Percentiles rank a stretch among this genome's conserved stretches.
Conservation (phyloP, 768 basidiomycete species). For the Tylopilus rubrobrunneus region DNA sequence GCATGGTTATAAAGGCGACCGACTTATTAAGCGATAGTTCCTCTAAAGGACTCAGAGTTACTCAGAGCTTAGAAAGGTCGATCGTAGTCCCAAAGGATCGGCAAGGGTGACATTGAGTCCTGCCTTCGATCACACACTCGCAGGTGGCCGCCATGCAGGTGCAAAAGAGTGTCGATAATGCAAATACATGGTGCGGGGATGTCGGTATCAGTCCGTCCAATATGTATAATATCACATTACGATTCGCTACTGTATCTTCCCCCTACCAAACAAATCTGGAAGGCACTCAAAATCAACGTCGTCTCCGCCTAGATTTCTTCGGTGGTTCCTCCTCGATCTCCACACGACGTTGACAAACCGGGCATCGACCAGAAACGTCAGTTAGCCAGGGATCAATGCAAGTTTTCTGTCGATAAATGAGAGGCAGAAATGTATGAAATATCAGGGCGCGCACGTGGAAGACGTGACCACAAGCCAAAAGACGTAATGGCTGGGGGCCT, state of each 20-base stretch:
- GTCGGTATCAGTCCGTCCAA: conserved; percentile 25
- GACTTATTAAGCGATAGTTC: conserved; percentile 19
- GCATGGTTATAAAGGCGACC: not conserved
- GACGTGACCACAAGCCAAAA: conserved; percentile 79
- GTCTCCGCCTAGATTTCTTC: conserved; percentile 31
- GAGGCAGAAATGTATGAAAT: not conserved
- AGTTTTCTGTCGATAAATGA: conserved; percentile 52
- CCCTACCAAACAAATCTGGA: conserved; percentile 5
- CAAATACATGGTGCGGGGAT: conserved; percentile 20
- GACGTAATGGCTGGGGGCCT: conserved; percentile 70
- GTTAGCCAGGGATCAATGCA: conserved; percentile 89
- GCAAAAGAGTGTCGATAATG: conserved; percentile 24
- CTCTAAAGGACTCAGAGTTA: not conserved
- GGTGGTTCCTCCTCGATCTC: conserved; percentile 40
- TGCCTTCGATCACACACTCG: not conserved
- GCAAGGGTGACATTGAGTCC: not conserved
- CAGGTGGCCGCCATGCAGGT: conserved; percentile 6
- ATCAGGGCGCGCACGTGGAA: conserved; percentile 67
- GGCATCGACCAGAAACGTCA: conserved; percentile 83
- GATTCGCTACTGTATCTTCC: conserved; percentile 22
- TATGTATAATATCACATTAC: conserved; percentile 32
- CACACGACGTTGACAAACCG: conserved; percentile 77
- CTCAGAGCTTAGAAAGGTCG: not conserved
- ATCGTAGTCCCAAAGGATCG: not conserved
- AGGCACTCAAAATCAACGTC: conserved; percentile 13